Base-by-base conservation (phyloP, 768 basidiomycete species). In the Suillus subalutaceus region DNA sequence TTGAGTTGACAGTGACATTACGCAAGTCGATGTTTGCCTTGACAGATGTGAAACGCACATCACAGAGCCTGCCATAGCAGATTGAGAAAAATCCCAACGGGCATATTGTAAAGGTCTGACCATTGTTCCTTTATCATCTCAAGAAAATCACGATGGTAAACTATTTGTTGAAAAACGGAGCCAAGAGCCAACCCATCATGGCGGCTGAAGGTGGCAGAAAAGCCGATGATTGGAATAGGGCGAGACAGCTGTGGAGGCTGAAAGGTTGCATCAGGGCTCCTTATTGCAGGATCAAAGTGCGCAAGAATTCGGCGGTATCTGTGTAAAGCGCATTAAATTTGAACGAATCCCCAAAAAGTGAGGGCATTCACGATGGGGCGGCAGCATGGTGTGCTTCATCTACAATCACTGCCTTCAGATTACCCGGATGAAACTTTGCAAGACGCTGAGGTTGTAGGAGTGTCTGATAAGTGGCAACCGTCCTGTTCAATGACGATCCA, bases 361-460 rank as follows among this genome's bases (percentile, higher is more conserved):
- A n/a, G n/a, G 20, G n/a, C 43, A 80, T 88, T 63, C 79, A 96
- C 88, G 96, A 95, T 38, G 90, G 89, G 10, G 96, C 93, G 46
- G 93, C 96, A 37, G 96, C 92, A 77, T 99, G 97, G 74, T 98
- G 97, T 0, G 96, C 96, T 78, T 97, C 96, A 72, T 97, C 96
- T 4, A 97, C 82, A 55, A 97, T 88, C 66, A 97, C 82, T 18
- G 90, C 91, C 71, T 91, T 94, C 67, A 93, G 77, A 56, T 67
- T 72, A 12, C 76, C 72, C 4, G 91, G 90, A 72, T 89, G 82
- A 74, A 96, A 97, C 74, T 96, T 97, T 7, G 81, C 81, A 63
- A 95, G 73, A 23, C 93, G 84, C 10, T 84, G 78, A 6, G 82
- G 75, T 64, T 85, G 89, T 41, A 88, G 81, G 13, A 96, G 80